These are phyloP conservation scores for Monosporozyma aerobia DNA, from an alignment of 805 yeast genomes.

Conservation along the genomic window DNA sequence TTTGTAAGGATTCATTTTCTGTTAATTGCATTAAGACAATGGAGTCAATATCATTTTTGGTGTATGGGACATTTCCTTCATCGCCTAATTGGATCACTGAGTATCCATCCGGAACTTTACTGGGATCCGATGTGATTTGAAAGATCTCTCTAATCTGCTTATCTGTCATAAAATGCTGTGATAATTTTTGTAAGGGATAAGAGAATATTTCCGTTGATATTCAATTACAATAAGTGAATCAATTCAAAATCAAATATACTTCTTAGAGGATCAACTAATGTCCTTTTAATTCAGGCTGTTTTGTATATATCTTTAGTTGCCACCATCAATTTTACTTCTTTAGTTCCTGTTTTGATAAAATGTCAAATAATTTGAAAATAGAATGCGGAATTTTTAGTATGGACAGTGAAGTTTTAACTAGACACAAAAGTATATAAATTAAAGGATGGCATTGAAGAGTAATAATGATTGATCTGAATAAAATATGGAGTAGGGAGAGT, in stretches of 20 bases:
- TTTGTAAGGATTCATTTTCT: slow-evolving; percentile 20
- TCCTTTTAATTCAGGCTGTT: background rate
- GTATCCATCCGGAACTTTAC: slow-evolving; percentile 12
- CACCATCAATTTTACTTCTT: too few species aligned
- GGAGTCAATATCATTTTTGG: slow-evolving; percentile 20
- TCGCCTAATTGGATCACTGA: background rate
- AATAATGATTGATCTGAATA: too few species aligned
- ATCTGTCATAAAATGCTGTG: slow-evolving; percentile 2
- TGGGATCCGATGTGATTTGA: slow-evolving; percentile 14
- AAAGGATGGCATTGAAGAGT: too few species aligned
- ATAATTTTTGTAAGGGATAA: background rate
- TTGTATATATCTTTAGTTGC: too few species aligned
- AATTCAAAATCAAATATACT: background rate
- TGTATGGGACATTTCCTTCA: background rate
- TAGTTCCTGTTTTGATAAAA: too few species aligned
- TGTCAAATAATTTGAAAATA: too few species aligned
- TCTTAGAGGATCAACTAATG: background rate
- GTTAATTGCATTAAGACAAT: slow-evolving; percentile 26
- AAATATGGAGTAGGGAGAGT: too few species aligned
- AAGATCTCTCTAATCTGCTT: slow-evolving; percentile 19
- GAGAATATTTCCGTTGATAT: background rate
- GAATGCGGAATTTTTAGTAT: too few species aligned
- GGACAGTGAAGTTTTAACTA: too few species aligned
- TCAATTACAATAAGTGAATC: background rate
- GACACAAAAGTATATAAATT: too few species aligned